A percentile compares a stretch with the other conserved stretches of the same genome.
phyloP scores from a whole-genome alignment of 2,329 filamentous ascomycete species.

The Aspergillus latus region DNA sequence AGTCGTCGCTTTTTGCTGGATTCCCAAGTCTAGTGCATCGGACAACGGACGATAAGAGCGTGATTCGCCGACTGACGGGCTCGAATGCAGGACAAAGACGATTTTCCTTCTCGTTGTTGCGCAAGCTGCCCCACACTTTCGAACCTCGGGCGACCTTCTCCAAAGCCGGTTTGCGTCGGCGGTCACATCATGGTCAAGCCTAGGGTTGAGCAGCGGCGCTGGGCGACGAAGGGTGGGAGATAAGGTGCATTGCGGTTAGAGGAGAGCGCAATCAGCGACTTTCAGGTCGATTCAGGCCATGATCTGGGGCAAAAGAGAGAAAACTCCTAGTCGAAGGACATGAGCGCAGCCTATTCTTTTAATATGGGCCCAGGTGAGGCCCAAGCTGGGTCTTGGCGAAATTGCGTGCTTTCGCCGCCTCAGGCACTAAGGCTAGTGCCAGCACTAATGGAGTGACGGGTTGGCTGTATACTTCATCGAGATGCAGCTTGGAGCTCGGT shows the following conservation, averaged over 20 bases:
- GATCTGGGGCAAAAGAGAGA: conserved; percentile 5
- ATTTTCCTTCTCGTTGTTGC: neutral
- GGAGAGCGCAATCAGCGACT: neutral
- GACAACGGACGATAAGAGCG: conserved; percentile 4
- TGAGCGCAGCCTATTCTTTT: conserved; percentile 25
- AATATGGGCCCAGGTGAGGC: conserved; percentile 28
- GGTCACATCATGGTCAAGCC: conserved; percentile 12
- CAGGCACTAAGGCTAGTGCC: neutral
- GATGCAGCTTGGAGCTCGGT: neutral
- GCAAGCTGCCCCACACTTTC: conserved; percentile 5
- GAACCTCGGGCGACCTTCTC: neutral
- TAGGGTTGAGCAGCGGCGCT: conserved; percentile 1
- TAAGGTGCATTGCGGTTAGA: neutral
- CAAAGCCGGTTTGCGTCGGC: conserved; percentile 23
- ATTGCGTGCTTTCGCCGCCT: conserved; percentile 34
- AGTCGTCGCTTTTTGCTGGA: neutral
- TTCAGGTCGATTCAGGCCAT: neutral
- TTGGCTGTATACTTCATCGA: neutral
- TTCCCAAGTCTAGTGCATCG: neutral
- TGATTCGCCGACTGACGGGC: neutral
- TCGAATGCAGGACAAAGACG: neutral
- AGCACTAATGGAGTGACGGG: neutral
- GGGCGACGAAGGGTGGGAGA: neutral
- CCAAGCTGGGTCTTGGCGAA: conserved; percentile 30
- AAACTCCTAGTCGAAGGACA: conserved; percentile 2